phyloP scores from a whole-genome alignment of 345 rosid species.

The Hevea brasiliensis region DNA sequence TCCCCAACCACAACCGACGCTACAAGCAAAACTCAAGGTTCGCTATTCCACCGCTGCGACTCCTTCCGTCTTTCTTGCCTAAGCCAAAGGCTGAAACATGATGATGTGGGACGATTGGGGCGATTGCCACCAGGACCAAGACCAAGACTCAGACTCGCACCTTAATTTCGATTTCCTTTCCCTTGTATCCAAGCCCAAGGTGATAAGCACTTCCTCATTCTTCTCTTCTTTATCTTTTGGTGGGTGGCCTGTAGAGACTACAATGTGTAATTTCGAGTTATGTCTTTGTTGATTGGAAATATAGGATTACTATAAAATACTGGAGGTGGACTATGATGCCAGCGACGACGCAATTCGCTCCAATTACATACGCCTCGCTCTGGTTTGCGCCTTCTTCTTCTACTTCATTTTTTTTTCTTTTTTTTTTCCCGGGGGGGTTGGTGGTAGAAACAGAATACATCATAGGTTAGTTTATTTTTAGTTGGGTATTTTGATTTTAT shows the following conservation, averaged over 20 bases:
- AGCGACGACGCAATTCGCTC: constrained; percentile 86
- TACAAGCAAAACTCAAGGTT: too few relatives aligned
- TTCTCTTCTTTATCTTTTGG: too few relatives aligned
- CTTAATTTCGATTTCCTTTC: constrained; percentile 67
- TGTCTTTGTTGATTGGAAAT: background rate
- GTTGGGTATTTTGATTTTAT: background rate
- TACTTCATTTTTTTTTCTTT: background rate
- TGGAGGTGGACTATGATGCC: constrained; percentile 79
- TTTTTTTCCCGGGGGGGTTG: too few relatives aligned
- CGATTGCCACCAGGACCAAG: constrained; percentile 12
- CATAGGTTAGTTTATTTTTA: background rate
- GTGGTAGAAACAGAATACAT: too few relatives aligned
- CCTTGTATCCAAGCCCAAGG: constrained; percentile 70
- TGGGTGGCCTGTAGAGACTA: too few relatives aligned
- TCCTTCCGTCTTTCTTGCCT: background rate
- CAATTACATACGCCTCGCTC: constrained; percentile 87
- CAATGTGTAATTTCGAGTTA: too few relatives aligned
- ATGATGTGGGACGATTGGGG: constrained; percentile 36
- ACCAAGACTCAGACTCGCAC: constrained; percentile 29
- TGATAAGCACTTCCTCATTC: constrained; percentile 5
- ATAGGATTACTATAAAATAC: constrained; percentile 84
- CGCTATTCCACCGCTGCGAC: background rate
- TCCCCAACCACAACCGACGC: constrained; percentile 2
- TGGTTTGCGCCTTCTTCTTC: constrained; percentile 43
- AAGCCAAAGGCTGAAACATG: constrained; percentile 12